Evolutionary conservation across 208 protist species (phyloP).

Genomic region (Acanthamoeba royreba): DNA sequence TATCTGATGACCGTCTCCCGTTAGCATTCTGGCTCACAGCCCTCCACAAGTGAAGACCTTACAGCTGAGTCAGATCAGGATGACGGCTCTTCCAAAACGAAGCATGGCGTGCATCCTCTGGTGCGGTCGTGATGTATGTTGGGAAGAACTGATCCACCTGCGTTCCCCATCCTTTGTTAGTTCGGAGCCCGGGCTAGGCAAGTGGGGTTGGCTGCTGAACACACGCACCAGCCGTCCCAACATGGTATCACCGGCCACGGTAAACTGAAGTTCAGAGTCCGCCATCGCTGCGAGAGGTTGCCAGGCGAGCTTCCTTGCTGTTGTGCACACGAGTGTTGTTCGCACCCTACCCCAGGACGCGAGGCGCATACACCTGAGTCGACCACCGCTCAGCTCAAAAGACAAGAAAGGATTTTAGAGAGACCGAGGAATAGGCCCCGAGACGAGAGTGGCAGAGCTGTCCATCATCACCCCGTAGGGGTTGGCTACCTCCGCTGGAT

Average conservation of each 20-base stretch:
- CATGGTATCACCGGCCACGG: neutral
- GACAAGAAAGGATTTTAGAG: too few species aligned
- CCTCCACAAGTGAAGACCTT: neutral
- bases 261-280: neutral
- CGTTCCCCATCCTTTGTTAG: neutral
- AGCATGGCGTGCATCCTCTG: neutral
- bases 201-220: neutral
- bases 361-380: too few species aligned
- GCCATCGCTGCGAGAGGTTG: too few species aligned
- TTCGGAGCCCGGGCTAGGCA: neutral
- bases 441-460: too few species aligned
- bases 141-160: conserved; percentile 6
- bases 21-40: neutral
- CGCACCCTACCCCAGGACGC: too few species aligned
- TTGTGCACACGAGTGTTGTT: too few species aligned
- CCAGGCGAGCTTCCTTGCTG: too few species aligned
- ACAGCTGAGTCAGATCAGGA: neutral
- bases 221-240: neutral
- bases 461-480: too few species aligned
- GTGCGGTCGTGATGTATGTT: neutral
- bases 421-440: too few species aligned
- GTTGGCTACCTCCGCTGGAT: too few species aligned
- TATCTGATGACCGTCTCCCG: neutral
- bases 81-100: neutral
- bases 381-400: too few species aligned